These are phyloP conservation scores for Cyclospora cayetanensis DNA, from an alignment of 169 alveolate genomes.

Conservation along the genomic window DNA sequence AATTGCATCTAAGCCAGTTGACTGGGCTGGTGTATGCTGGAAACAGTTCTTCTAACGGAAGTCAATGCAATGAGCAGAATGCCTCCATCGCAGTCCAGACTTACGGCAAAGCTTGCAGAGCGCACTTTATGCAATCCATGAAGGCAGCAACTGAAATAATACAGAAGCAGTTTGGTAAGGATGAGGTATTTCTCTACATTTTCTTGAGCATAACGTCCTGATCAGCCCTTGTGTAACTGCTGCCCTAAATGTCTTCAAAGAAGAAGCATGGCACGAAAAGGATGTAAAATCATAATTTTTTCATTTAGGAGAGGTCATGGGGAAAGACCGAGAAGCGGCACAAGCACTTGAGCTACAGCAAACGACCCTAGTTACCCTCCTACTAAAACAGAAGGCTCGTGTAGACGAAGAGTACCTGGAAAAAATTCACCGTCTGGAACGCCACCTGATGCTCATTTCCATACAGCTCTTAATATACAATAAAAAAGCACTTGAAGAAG, in stretches of 20 bases:
- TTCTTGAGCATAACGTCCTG: too few species aligned
- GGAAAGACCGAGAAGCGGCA: neutral
- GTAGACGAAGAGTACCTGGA: conserved; percentile 49
- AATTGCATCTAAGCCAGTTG: conserved; percentile 28
- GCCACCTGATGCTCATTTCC: conserved; percentile 48
- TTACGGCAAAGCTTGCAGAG: conserved; percentile 47
- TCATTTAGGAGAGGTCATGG: conserved; percentile 31
- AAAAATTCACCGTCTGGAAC: conserved; percentile 48
- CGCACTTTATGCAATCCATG: conserved; percentile 24
- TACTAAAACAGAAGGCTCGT: conserved; percentile 44
- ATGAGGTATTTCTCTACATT: too few species aligned
- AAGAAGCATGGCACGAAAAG: too few species aligned
- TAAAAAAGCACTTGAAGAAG: conserved; percentile 33
- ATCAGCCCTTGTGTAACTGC: too few species aligned
- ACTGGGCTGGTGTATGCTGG: neutral
- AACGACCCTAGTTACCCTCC: conserved; percentile 8
- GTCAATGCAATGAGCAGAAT: neutral
- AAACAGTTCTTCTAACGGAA: neutral
- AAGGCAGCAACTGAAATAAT: conserved; percentile 16
- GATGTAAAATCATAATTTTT: too few species aligned
- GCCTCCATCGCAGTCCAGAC: conserved; percentile 10
- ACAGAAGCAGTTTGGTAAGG: conserved; percentile 39
- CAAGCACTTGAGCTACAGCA: conserved; percentile 54
- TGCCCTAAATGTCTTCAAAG: too few species aligned
- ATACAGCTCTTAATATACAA: conserved; percentile 42